Evolutionary conservation across 2,329 filamentous ascomycete genomes (phyloP), one percentile per base, ranked within the genome.

Genomic region (Pseudogymnoascus pannorum): DNA sequence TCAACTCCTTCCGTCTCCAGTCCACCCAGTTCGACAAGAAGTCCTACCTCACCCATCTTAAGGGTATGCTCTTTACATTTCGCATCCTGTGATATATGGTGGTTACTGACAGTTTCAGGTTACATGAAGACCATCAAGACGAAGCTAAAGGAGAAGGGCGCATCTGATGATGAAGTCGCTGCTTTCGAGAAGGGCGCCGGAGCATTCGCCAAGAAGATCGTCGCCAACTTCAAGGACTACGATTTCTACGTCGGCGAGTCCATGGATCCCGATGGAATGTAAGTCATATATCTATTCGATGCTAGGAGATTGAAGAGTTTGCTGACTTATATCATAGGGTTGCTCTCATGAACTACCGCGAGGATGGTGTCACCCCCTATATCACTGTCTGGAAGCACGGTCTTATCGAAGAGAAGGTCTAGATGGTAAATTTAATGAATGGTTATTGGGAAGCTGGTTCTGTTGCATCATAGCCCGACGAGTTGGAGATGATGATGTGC

Each of bases 381-480:
- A 82, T 96, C 71, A 89, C 86, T 68, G 79, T 95, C 80, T 97
- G 92, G 93, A 97, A 97, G 86, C 89, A 97, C 80, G 94, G 93
- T 73, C 78, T 97, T 67, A 81, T 79, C 70, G 87, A 88, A 81
- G 86, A 86, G 82, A 97, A 99, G 90, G 92, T 97, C 70, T 99
- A 93, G n/a, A 58, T 58, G 31, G 36, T 40, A 36, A 38, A 58
- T 54, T 54, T 54, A 54, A 54, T 54, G 48, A 54, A 31, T 54
- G 48, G 48, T 54, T 54, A 54, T 54, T 54, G 48, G 48, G n/a
- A 54, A 54, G 24, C 48, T 54, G 48, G 48, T 31, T 54, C 48
- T 54, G n/a, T 54, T 31, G 48, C 26, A 54, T 54, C n/a, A 18
- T 14, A 33, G n/a, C 48, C 48, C 26, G 24, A 54, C 48, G 9